Conservation (phyloP, 1,139 yeast species). For the Yamadazyma triangularis region DNA sequence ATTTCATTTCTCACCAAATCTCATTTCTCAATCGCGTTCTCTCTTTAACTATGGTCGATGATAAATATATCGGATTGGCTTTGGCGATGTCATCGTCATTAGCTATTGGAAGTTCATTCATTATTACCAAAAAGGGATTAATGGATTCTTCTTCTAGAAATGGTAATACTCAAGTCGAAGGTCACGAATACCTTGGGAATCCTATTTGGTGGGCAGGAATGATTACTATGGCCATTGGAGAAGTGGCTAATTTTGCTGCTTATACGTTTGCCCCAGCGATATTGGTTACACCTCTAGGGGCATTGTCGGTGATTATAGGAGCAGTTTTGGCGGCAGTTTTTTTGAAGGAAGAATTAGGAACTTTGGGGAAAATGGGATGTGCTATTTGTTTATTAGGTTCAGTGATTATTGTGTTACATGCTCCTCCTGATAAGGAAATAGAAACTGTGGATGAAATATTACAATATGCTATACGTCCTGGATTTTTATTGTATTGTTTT, state of each 20-base stretch:
- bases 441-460: constrained; percentile 86
- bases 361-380: constrained; percentile 91
- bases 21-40: too few relatives aligned
- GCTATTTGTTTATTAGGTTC: constrained; percentile 88
- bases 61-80: constrained; percentile 84
- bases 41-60: constrained; percentile 59
- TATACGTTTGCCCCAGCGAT: constrained; percentile 95
- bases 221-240: constrained; percentile 88
- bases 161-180: constrained; percentile 62
- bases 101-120: constrained; percentile 88
- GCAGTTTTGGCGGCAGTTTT: constrained; percentile 86
- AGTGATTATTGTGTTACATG: constrained; percentile 85
- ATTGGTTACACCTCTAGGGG: constrained; percentile 88
- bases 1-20: too few relatives aligned
- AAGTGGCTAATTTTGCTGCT: constrained; percentile 90
- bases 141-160: constrained; percentile 64
- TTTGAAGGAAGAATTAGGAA: constrained; percentile 81
- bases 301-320: constrained; percentile 83
- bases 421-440: constrained; percentile 90
- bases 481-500: constrained; percentile 65
- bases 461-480: constrained; percentile 75
- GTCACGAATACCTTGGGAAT: constrained; percentile 69
- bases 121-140: constrained; percentile 83
- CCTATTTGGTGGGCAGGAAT: constrained; percentile 98
- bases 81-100: constrained; percentile 83